Evolutionary conservation across 2,329 filamentous ascomycete species (phyloP).

Genomic region (Colletotrichum filicis): DNA sequence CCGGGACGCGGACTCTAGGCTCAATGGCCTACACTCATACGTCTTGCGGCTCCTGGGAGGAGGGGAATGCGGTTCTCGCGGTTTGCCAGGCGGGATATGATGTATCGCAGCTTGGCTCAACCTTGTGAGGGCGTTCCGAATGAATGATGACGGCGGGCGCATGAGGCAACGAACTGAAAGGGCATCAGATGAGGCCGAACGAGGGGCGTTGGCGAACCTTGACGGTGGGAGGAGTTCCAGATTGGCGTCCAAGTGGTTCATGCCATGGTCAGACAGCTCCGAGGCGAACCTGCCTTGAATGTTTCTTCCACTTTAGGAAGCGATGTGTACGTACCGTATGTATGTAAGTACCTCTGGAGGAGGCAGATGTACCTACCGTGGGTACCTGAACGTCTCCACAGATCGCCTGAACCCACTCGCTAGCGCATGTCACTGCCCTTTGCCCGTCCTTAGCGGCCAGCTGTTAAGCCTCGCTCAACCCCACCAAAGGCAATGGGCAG

Average conservation of each 20-base stretch:
- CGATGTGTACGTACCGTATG: neutral
- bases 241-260: constrained; percentile 26
- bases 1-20: neutral
- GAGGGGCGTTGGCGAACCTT: constrained; percentile 8
- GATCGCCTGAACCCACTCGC: neutral
- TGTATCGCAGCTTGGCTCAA: neutral
- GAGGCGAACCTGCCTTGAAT: neutral
- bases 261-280: constrained; percentile 1
- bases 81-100: neutral
- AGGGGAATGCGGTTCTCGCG: neutral
- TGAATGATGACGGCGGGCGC: neutral
- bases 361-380: constrained; percentile 8
- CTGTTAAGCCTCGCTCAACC: neutral
- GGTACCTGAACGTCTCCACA: neutral
- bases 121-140: neutral
- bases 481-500: neutral
- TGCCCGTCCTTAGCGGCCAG: neutral
- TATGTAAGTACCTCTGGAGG: neutral
- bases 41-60: neutral
- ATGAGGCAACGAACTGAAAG: constrained; percentile 1
- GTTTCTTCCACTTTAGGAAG: neutral
- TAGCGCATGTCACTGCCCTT: neutral
- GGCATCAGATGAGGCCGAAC: constrained; percentile 7
- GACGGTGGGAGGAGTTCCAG: neutral
- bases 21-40: neutral